These are phyloP conservation scores for Hanseniaspora occidentalis DNA, from an alignment of 805 yeast genomes.

Conservation along the genomic window DNA sequence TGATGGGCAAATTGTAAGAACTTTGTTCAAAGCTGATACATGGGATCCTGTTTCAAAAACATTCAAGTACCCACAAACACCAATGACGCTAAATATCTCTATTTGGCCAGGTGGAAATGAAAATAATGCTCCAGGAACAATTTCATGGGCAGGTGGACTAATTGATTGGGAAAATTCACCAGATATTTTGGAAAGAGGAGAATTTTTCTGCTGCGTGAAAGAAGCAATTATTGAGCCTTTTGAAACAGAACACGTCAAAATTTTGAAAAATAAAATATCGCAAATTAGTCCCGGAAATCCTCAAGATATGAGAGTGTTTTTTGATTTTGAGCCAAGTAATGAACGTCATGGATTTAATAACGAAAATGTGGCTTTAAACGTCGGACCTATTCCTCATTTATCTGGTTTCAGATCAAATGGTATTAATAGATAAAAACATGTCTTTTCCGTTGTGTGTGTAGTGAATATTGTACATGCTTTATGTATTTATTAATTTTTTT, in stretches of 20 bases:
- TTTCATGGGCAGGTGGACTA: conserved; percentile 80
- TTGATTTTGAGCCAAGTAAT: neutral
- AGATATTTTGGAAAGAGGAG: conserved; percentile 63
- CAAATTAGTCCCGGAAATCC: neutral
- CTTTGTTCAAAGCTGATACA: conserved; percentile 48
- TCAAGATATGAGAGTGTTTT: neutral
- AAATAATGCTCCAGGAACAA: conserved; percentile 46
- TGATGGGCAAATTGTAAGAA: conserved; percentile 55
- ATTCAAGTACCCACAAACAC: conserved; percentile 61
- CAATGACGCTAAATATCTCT: conserved; percentile 61
- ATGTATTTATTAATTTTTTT: neutral
- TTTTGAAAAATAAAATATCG: conserved; percentile 5
- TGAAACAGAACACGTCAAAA: conserved; percentile 22
- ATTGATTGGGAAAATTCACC: conserved; percentile 66
- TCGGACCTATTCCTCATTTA: neutral
- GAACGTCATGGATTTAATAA: neutral
- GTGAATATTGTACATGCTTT: neutral
- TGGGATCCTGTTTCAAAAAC: conserved; percentile 43
- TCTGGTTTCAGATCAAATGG: neutral
- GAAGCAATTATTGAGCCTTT: conserved; percentile 50
- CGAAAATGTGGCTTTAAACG: conserved; percentile 1
- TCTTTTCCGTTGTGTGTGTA: too few species aligned
- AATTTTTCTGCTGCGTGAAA: conserved; percentile 54
- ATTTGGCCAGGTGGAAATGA: conserved; percentile 68
- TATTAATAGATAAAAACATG: neutral